Percentiles rank a stretch among this genome's conserved stretches.
Evolutionary conservation across 1,284 basidiomycete species (phyloP).

Genomic region (Pseudozyma sp.): DNA sequence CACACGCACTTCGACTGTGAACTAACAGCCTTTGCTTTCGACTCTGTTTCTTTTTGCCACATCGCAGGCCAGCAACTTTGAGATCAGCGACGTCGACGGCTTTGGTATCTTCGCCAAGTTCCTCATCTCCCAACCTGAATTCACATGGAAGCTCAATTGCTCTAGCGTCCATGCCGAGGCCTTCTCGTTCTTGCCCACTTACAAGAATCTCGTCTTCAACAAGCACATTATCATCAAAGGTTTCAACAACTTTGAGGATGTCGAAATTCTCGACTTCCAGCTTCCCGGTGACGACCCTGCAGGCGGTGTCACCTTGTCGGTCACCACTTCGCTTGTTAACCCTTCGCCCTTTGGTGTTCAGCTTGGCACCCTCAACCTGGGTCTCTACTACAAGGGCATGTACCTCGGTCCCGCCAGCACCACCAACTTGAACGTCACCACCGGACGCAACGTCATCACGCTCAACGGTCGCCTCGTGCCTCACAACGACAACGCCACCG

Average conservation of each 20-base stretch:
- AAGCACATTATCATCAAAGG: slow-evolving; percentile 71
- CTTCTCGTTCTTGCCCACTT: slow-evolving; percentile 70
- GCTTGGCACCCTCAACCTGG: slow-evolving; percentile 78
- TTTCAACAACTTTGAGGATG: slow-evolving; percentile 77
- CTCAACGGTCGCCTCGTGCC: slow-evolving; percentile 76
- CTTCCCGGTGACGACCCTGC: slow-evolving; percentile 79
- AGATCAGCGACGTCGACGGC: slow-evolving; percentile 63
- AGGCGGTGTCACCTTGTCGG: slow-evolving; percentile 78
- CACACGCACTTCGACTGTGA: not conserved
- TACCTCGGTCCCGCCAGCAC: slow-evolving; percentile 75
- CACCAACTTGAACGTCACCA: slow-evolving; percentile 58
- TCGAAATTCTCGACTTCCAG: slow-evolving; percentile 76
- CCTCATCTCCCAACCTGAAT: slow-evolving; percentile 78
- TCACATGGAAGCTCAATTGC: slow-evolving; percentile 79
- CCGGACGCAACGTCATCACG: slow-evolving; percentile 75
- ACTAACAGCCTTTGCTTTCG: slow-evolving; percentile 3
- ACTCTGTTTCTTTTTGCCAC: not conserved
- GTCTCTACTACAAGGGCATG: slow-evolving; percentile 75
- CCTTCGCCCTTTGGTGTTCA: slow-evolving; percentile 80
- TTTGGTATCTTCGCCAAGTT: slow-evolving; percentile 68
- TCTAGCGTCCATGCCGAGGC: slow-evolving; percentile 77
- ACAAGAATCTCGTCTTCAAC: slow-evolving; percentile 54
- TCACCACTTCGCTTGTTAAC: slow-evolving; percentile 76
- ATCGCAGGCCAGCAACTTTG: slow-evolving; percentile 62
- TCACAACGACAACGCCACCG: slow-evolving; percentile 72